These are phyloP conservation scores for Inga laurina DNA, from an alignment of 306 rosid genomes.

Conservation along the genomic window DNA sequence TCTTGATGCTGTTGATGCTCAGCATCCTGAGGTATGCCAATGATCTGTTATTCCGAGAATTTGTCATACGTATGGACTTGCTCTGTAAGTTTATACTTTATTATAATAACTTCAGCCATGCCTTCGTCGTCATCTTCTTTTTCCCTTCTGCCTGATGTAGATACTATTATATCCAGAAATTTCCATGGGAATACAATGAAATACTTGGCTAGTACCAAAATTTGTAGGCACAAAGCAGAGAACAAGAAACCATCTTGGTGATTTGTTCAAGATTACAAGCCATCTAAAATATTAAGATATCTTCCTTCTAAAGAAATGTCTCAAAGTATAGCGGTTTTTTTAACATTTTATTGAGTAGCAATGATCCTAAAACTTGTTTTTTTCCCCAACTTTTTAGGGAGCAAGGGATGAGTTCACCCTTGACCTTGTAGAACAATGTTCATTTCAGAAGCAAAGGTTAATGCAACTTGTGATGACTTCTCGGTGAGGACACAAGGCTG, in stretches of 20 bases:
- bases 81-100: not conserved
- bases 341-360: not conserved
- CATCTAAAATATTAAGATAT: not conserved
- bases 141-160: not conserved
- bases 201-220: not conserved
- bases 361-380: not conserved
- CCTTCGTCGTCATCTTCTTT: not conserved
- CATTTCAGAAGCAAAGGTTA: constrained; percentile 90
- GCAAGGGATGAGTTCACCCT: constrained; percentile 94
- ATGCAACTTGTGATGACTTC: constrained; percentile 96
- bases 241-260: not conserved
- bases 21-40: constrained; percentile 69
- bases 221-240: not conserved
- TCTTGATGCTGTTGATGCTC: constrained; percentile 81
- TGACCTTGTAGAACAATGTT: constrained; percentile 97
- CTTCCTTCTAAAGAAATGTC: not conserved
- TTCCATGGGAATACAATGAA: not conserved
- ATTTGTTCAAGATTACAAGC: not conserved
- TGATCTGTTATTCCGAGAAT: constrained; percentile 17
- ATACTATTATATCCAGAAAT: not conserved
- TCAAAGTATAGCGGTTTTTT: not conserved
- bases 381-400: constrained; percentile 45
- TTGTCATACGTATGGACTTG: not conserved
- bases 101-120: not conserved
- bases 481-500: constrained; percentile 57